Base-by-base conservation (phyloP, 192 early-diverging fungal species). In the Geranomyces variabilis region DNA sequence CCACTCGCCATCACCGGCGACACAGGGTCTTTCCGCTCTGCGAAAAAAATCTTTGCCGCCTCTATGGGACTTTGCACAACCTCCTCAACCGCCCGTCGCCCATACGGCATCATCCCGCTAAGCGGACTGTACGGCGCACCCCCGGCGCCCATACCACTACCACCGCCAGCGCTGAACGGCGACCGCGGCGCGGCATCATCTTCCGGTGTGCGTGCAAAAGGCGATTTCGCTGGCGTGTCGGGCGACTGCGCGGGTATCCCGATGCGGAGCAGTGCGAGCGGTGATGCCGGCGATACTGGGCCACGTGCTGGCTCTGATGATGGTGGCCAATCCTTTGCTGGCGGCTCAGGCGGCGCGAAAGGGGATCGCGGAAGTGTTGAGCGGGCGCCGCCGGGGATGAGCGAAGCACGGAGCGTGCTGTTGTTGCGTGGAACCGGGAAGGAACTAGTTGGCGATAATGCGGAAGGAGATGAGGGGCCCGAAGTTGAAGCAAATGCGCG, bases 1-100 rank as follows among this genome's bases (percentile, higher is more conserved):
- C 36, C 36, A 10, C 36, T 41, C 36, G 10, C 36, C 10, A 41
- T 41, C 36, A 3, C 36, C 36, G 36, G 51, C 19, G 51, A 55
- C 19, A 15, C 51, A n/a, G 6, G 3, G 6, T 55, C 26, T 15
- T 55, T 55, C 44, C 8, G 3, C 41, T 64, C 63, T 10, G 63
- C 63, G 43, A 64, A 64, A 41, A 70, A 70, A 26, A 70, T 70
- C 55, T 60, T 57, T 7, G 56, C 68, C 28, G 68, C 68, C 28
- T 70, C 68, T 5, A 46, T 29, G 14, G 68, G 68, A 33, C 68
- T 70, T 22, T 70, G 33, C 41, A 70, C 17, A 21, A 70, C 51
- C 31, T 70, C 68, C 8, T 64, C 63, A 5, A 60, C 31, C 58
- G 29, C 29, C 31, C 31, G 17, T 26, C 51, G 51, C 17, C 51